Evolutionary conservation across 1,284 basidiomycete species (phyloP), one percentile per base, ranked within the genome.

Genomic region (Sporisorium graminicola): DNA sequence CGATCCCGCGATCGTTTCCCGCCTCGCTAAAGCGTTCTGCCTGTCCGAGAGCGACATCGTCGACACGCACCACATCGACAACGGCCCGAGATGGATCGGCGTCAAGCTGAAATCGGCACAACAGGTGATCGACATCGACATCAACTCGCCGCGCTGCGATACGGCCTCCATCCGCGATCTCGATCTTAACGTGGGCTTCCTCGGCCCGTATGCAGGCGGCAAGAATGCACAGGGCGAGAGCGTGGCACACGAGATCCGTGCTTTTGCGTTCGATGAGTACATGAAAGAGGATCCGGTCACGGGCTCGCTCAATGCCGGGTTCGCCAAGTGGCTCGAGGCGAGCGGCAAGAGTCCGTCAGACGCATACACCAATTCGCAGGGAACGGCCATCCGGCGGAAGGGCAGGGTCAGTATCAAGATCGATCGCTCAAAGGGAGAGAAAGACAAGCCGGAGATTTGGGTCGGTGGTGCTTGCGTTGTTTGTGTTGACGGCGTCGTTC

Each of bases 201-300:
- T 81, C 20, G 82, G 79, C 0, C 50, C 74, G 0, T 78, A 82
- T 40, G 42, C 60, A 14, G 52, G 57, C n/a, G 63, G 55, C 3
- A 62, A 60, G 55, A 69, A 64, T 22, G 49, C 8, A n/a, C 49
- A 65, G 4, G 63, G 69, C 8, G 66, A 70, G 29, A 43, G 26
- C 5, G 40, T 60, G 27, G 65, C 54, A 14, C 62, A 77, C 35
- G 79, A 82, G 47, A 73, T 80, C 8, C 59, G 82, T 16, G 76
- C 77, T 0, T 74, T 81, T 20, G 59, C 55, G 2, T 71, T 63
- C n/a, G n/a, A n/a, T 56, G 74, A 67, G 3, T 57, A 64, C 20
- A 73, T 71, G 16, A 57, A 58, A 37, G 78, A 82, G 51, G 82
- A 82, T 59, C 78, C 82, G 0, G 80, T 81, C n/a, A 81, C 79